Evolutionary conservation across 768 basidiomycete species (phyloP).

Genomic region (Tricholoma sp.): DNA sequence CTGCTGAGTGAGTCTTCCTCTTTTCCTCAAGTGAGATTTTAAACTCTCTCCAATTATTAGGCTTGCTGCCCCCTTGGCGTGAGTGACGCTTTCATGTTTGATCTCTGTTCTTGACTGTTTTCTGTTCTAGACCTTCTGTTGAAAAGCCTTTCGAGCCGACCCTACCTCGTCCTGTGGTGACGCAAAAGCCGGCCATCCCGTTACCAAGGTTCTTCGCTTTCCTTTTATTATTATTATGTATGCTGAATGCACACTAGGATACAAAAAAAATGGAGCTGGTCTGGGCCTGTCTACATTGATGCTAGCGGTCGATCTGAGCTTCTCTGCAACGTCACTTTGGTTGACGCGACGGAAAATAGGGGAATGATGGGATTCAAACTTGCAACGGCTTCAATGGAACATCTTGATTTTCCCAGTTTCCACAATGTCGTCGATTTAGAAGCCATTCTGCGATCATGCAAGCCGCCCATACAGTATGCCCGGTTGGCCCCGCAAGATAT

Average conservation of each 20-base stretch:
- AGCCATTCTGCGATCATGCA: conserved; percentile 44
- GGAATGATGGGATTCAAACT: conserved; percentile 47
- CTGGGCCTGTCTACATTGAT: conserved; percentile 46
- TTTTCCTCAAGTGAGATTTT: neutral
- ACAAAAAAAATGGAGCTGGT: conserved; percentile 62
- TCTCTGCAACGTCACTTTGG: conserved; percentile 45
- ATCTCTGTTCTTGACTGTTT: neutral
- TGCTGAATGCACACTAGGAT: conserved; percentile 33
- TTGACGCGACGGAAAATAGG: conserved; percentile 36
- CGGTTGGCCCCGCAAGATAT: conserved; percentile 37
- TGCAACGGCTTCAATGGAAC: conserved; percentile 34
- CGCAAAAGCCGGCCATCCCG: conserved; percentile 8
- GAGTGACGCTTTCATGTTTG: neutral
- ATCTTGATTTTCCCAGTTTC: conserved; percentile 40
- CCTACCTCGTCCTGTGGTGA: conserved; percentile 17
- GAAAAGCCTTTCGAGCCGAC: conserved; percentile 18
- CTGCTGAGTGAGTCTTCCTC: conserved; percentile 10
- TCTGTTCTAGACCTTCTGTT: conserved; percentile 14
- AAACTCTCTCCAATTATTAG: conserved; percentile 12
- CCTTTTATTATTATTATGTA: neutral
- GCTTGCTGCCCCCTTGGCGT: conserved; percentile 31
- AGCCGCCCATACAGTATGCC: conserved; percentile 47
- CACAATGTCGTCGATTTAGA: conserved; percentile 44
- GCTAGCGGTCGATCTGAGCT: conserved; percentile 32
- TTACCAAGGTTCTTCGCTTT: conserved; percentile 15